phyloP scores from a whole-genome alignment of 192 early-diverging fungal species.

The Lobosporangium transversale region DNA sequence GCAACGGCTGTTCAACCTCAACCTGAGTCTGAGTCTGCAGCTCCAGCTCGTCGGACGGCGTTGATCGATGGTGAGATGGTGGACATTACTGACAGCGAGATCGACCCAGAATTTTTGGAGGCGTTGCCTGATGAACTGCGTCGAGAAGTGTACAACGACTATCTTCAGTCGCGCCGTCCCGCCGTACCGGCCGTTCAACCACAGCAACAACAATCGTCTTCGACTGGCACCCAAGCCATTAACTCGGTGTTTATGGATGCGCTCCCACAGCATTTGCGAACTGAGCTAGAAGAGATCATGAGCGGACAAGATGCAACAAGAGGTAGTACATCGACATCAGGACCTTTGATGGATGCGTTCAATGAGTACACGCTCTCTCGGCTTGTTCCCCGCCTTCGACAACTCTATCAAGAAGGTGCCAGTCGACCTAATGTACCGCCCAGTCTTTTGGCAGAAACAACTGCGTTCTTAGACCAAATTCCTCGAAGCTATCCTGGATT shows the following conservation, averaged over 20 bases:
- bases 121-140: slow-evolving; percentile 96
- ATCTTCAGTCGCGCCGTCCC: slow-evolving; percentile 59
- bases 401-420: slow-evolving; percentile 60
- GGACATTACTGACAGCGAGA: slow-evolving; percentile 94
- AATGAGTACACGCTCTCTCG: slow-evolving; percentile 66
- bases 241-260: slow-evolving; percentile 91
- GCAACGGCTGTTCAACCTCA: slow-evolving; percentile 12
- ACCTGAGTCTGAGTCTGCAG: slow-evolving; percentile 24
- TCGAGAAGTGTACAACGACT: slow-evolving; percentile 90
- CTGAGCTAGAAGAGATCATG: slow-evolving; percentile 82
- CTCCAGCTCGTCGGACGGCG: slow-evolving; percentile 63
- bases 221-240: slow-evolving; percentile 57
- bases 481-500: slow-evolving; percentile 41
- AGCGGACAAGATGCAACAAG: slow-evolving; percentile 49
- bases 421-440: slow-evolving; percentile 53
- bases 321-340: not conserved
- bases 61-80: slow-evolving; percentile 82
- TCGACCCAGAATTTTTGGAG: slow-evolving; percentile 92
- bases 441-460: slow-evolving; percentile 61
- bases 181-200: slow-evolving; percentile 23
- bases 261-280: slow-evolving; percentile 88
- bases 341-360: slow-evolving; percentile 27
- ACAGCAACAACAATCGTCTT: slow-evolving; percentile 20
- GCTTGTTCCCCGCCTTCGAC: slow-evolving; percentile 64
- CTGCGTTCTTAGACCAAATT: slow-evolving; percentile 37